phyloP scores from a whole-genome alignment of 73 alveolate genomes.

The Paramecium sonneborni region DNA sequence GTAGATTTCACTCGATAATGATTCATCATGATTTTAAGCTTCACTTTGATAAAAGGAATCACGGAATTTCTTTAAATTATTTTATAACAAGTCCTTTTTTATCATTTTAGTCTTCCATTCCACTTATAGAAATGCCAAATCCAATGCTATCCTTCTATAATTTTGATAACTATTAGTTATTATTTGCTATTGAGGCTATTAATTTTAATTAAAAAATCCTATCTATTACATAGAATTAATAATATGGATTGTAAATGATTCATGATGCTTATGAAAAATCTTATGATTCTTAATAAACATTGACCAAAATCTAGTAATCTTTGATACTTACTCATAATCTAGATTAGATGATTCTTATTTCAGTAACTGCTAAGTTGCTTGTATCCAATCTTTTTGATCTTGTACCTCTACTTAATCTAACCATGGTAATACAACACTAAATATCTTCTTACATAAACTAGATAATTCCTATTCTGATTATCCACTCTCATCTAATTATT shows the following conservation, averaged over 20 bases:
- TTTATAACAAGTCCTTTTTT: neutral
- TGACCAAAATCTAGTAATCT: constrained; percentile 21
- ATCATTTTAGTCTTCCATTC: constrained; percentile 41
- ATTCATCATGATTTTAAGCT: neutral
- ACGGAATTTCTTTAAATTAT: neutral
- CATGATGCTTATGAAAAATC: constrained; percentile 43
- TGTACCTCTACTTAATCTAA: constrained; percentile 2
- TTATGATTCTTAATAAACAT: constrained; percentile 33
- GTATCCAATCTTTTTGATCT: constrained; percentile 22
- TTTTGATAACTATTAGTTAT: neutral
- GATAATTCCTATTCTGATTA: neutral
- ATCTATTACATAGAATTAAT: constrained; percentile 45
- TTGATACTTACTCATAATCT: neutral
- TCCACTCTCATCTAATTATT: constrained; percentile 49
- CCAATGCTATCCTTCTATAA: constrained; percentile 49
- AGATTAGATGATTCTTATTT: neutral
- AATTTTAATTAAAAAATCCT: neutral
- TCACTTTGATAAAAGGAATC: neutral
- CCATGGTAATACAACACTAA: constrained; percentile 9
- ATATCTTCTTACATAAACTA: constrained; percentile 20
- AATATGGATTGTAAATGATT: constrained; percentile 27
- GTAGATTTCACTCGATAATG: constrained; percentile 32
- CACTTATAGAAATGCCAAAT: constrained; percentile 44
- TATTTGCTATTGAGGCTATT: neutral
- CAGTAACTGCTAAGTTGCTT: neutral